These are phyloP conservation scores for Hippophae rhamnoides DNA, from an alignment of 306 rosid species.

Conservation along the genomic window DNA sequence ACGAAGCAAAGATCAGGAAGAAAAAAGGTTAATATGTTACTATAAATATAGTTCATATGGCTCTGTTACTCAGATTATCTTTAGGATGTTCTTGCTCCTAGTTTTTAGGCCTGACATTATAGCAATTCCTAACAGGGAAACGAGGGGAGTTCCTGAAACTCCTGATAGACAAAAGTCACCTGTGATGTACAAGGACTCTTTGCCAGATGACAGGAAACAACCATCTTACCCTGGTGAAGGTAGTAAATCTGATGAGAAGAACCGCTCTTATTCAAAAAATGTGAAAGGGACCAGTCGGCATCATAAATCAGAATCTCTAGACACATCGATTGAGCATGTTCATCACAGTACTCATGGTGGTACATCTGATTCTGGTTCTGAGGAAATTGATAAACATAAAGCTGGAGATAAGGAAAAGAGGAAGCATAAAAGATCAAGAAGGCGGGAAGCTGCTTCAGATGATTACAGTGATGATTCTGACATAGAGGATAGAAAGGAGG, in stretches of 20 bases:
- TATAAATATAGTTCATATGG: constrained; percentile 11
- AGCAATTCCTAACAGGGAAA: constrained; percentile 40
- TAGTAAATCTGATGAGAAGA: constrained; percentile 42
- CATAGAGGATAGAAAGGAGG: constrained; percentile 62
- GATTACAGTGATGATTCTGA: constrained; percentile 64
- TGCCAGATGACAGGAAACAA: constrained; percentile 34
- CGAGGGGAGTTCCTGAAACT: constrained; percentile 27
- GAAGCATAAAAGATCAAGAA: constrained; percentile 75
- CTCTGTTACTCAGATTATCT: constrained; percentile 10
- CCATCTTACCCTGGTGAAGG: constrained; percentile 31
- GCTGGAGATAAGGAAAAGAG: constrained; percentile 49
- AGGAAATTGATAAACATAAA: constrained; percentile 49
- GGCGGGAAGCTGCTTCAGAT: constrained; percentile 46
- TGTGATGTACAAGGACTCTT: constrained; percentile 24
- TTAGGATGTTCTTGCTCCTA: constrained; percentile 5
- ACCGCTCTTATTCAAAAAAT: constrained; percentile 25
- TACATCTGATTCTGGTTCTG: constrained; percentile 45
- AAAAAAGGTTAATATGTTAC: constrained; percentile 29
- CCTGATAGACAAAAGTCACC: constrained; percentile 36
- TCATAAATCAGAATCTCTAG: constrained; percentile 29
- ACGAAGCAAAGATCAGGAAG: constrained; percentile 36
- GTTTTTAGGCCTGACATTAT: constrained; percentile 22
- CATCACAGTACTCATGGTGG: constrained; percentile 32
- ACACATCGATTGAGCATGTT: constrained; percentile 28
- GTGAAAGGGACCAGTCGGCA: constrained; percentile 26